Evolutionary conservation across 1,139 yeast genomes (phyloP).

Genomic region (Lodderomyces orthopsilosis): DNA sequence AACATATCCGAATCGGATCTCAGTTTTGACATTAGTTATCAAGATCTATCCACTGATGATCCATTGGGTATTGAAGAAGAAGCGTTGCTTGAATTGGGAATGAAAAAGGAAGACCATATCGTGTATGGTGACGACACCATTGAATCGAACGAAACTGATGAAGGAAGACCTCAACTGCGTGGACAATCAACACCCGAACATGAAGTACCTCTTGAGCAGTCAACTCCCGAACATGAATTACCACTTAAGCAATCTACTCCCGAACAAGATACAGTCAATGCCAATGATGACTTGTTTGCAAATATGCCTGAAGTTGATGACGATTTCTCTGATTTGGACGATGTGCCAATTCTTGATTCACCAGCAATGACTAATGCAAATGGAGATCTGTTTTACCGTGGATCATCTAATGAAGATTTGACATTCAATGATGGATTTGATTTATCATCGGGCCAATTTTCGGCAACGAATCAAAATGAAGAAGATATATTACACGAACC

Average conservation of each 20-base stretch:
- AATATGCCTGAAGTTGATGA: slow-evolving; percentile 5
- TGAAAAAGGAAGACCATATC: not conserved
- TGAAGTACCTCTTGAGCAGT: not conserved
- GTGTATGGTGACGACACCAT: not conserved
- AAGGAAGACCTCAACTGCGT: not conserved
- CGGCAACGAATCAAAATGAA: not conserved
- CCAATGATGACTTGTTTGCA: not conserved
- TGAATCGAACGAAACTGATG: not conserved
- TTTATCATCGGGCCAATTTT: not conserved
- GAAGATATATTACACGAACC: not conserved
- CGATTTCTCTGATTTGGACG: slow-evolving; percentile 2
- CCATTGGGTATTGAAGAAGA: slow-evolving; percentile 35
- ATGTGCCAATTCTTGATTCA: slow-evolving; percentile 2
- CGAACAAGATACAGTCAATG: not conserved
- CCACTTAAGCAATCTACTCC: slow-evolving; percentile 2
- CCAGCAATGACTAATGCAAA: not conserved
- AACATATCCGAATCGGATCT: slow-evolving; percentile 22
- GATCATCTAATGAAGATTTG: not conserved
- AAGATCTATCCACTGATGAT: slow-evolving; percentile 43
- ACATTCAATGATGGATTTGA: not conserved
- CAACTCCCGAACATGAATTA: slow-evolving; percentile 2
- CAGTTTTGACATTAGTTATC: slow-evolving; percentile 41
- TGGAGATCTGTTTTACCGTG: not conserved
- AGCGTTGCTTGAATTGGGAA: slow-evolving; percentile 1
- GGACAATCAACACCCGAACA: not conserved